Evolutionary conservation across 2,329 filamentous ascomycete genomes (phyloP).

Genomic region (Hypoxylon sp.): DNA sequence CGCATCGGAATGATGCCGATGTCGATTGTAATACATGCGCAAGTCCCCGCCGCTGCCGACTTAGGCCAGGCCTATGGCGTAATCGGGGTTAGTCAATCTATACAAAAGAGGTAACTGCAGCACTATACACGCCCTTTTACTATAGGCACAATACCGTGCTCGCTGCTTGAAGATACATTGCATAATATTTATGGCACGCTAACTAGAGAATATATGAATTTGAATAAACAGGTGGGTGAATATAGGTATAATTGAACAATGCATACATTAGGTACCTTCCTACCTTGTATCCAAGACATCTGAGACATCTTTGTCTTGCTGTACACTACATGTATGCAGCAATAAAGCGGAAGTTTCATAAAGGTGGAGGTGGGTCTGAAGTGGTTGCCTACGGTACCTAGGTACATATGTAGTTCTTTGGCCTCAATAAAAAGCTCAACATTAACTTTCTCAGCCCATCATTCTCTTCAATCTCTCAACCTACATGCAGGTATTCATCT

Average conservation of each 20-base stretch:
- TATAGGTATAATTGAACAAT: no score
- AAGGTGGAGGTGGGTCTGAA: no score
- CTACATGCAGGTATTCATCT: background rate
- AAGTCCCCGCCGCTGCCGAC: slow-evolving; percentile 38
- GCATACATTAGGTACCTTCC: no score
- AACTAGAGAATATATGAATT: background rate
- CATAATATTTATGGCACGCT: background rate
- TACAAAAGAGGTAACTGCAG: slow-evolving; percentile 19
- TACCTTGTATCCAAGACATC: no score
- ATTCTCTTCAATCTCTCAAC: background rate
- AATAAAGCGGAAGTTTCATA: no score
- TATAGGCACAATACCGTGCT: background rate
- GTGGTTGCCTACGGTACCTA: no score
- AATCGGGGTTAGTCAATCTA: slow-evolving; percentile 32
- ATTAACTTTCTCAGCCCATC: background rate
- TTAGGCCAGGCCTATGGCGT: slow-evolving; percentile 36
- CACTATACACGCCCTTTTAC: slow-evolving; percentile 1
- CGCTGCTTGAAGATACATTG: background rate
- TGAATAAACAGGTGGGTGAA: background rate
- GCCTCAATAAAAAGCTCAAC: background rate
- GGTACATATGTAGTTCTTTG: no score
- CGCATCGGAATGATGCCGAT: slow-evolving; percentile 5
- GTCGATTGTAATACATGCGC: slow-evolving; percentile 12
- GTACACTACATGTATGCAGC: no score
- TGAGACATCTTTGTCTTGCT: no score